Evolutionary conservation across 2,329 filamentous ascomycete species (phyloP).

Genomic region (Trichoderma gracile): DNA sequence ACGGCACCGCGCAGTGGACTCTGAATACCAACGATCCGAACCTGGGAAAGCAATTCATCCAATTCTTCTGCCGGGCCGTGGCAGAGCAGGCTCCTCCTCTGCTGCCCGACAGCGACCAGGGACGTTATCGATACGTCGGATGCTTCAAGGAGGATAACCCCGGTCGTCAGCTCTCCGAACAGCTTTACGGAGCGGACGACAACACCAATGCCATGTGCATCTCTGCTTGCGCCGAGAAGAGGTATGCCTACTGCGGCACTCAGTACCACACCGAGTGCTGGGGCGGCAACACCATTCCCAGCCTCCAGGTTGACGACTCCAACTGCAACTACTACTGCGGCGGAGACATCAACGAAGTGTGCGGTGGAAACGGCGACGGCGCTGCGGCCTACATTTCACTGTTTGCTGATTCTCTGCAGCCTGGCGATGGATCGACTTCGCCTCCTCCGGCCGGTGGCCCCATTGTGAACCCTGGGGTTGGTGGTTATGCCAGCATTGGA

Average conservation of each 20-base stretch:
- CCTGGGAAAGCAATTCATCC: slow-evolving; percentile 53
- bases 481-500: slow-evolving; percentile 41
- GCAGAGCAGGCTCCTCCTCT: slow-evolving; percentile 55
- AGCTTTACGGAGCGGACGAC: slow-evolving; percentile 43
- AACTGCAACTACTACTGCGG: slow-evolving; percentile 56
- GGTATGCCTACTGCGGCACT: slow-evolving; percentile 48
- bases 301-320: slow-evolving; percentile 43
- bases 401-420: slow-evolving; percentile 44
- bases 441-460: slow-evolving; percentile 29
- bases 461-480: slow-evolving; percentile 42
- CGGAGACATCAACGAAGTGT: slow-evolving; percentile 52
- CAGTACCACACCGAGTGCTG: slow-evolving; percentile 57
- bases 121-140: slow-evolving; percentile 54
- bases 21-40: slow-evolving; percentile 58
- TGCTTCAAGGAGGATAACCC: slow-evolving; percentile 60
- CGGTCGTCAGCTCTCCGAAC: slow-evolving; percentile 49
- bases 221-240: slow-evolving; percentile 41
- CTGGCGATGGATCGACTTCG: slow-evolving; percentile 33
- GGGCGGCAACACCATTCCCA: slow-evolving; percentile 52
- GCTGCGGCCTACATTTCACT: slow-evolving; percentile 48
- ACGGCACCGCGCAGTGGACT: slow-evolving; percentile 53
- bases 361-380: slow-evolving; percentile 51
- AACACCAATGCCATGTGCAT: slow-evolving; percentile 51
- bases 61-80: slow-evolving; percentile 54
- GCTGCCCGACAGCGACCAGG: slow-evolving; percentile 42